Evolutionary conservation across 2,329 filamentous ascomycete genomes (phyloP).

Genomic region (Podosphaera xanthii): DNA sequence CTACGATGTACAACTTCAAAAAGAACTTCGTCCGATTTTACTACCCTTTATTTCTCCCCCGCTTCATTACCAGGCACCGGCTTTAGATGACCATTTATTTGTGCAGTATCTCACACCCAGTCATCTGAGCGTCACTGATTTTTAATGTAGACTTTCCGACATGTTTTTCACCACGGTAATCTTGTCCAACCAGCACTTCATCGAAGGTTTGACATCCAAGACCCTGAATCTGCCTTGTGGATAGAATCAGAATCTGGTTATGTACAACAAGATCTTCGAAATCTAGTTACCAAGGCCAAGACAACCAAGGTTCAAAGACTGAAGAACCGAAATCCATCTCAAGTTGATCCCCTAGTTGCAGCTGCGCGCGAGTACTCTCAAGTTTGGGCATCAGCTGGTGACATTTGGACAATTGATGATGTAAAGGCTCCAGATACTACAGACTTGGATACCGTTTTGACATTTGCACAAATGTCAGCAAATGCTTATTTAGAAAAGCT

Average conservation of each 20-base stretch:
- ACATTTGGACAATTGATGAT: constrained; percentile 61
- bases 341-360: constrained; percentile 58
- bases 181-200: constrained; percentile 58
- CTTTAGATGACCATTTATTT: constrained; percentile 28
- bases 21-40: constrained; percentile 19
- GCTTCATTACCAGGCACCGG: constrained; percentile 22
- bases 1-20: constrained; percentile 18
- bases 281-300: constrained; percentile 38
- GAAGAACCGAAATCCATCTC: constrained; percentile 49
- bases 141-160: constrained; percentile 38
- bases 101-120: constrained; percentile 15
- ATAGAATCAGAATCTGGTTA: constrained; percentile 35
- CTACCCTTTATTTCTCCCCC: constrained; percentile 17
- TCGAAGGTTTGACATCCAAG: constrained; percentile 45
- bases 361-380: constrained; percentile 46
- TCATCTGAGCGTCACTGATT: constrained; percentile 4
- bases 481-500: constrained; percentile 68
- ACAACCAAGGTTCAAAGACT: constrained; percentile 56
- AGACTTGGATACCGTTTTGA: constrained; percentile 65
- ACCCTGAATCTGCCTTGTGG: constrained; percentile 31
- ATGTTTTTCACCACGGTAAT: constrained; percentile 83
- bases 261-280: constrained; percentile 26
- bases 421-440: constrained; percentile 60
- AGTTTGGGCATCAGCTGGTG: constrained; percentile 42
- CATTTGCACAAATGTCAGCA: constrained; percentile 67